These are phyloP conservation scores for Schizothecium vesticola DNA, from an alignment of 495 filamentous ascomycete species.

Conservation along the genomic window DNA sequence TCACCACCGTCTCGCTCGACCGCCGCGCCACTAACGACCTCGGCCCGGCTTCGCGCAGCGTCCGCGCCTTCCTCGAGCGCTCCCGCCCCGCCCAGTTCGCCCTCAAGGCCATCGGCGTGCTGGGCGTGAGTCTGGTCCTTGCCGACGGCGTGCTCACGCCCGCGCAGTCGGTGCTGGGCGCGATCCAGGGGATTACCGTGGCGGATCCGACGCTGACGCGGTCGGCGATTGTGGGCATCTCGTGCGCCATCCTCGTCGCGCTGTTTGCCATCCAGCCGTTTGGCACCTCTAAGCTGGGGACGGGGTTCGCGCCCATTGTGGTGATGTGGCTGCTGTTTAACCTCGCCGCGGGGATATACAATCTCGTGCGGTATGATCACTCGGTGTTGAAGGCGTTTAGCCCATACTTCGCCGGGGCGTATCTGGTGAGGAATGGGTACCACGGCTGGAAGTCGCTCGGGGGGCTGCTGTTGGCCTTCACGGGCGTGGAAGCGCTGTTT, in stretches of 20 bases:
- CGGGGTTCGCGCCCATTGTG: conserved; percentile 64
- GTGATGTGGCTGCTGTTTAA: conserved; percentile 72
- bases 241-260: conserved; percentile 62
- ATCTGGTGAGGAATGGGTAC: conserved; percentile 55
- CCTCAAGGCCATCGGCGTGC: conserved; percentile 60
- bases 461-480: conserved; percentile 65
- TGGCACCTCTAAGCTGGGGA: conserved; percentile 58
- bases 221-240: conserved; percentile 58
- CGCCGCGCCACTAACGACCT: conserved; percentile 53
- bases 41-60: conserved; percentile 39
- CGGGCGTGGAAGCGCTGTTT: conserved; percentile 69
- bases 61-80: conserved; percentile 55
- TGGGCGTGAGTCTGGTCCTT: conserved; percentile 66
- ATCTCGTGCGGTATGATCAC: conserved; percentile 56
- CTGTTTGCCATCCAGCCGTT: conserved; percentile 68
- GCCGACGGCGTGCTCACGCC: conserved; percentile 64
- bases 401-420: conserved; percentile 58
- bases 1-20: conserved; percentile 48
- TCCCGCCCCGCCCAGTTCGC: conserved; percentile 45
- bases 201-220: conserved; percentile 40
- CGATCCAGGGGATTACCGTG: conserved; percentile 60
- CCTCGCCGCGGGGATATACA: conserved; percentile 61
- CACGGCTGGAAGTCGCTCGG: conserved; percentile 63
- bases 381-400: conserved; percentile 67
- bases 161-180: conserved; percentile 63